Evolutionary conservation across 495 filamentous ascomycete species (phyloP).

Genomic region (Aspergillus egyptiacus): DNA sequence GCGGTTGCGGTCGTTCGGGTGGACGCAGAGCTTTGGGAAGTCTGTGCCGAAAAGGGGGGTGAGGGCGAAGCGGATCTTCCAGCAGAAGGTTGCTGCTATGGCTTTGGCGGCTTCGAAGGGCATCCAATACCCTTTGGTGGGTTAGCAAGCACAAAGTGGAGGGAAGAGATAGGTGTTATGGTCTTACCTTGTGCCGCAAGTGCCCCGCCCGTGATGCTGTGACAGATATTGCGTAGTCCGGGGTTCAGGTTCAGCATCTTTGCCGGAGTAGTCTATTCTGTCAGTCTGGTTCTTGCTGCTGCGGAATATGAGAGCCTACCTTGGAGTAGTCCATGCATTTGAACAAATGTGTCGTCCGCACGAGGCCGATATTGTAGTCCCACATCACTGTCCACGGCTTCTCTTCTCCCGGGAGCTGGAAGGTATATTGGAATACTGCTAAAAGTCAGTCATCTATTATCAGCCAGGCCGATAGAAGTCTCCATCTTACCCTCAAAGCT

Average conservation of each 20-base stretch:
- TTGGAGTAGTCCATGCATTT: conserved; percentile 83
- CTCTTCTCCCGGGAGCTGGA: conserved; percentile 62
- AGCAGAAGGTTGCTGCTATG: conserved; percentile 82
- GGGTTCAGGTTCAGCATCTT: conserved; percentile 74
- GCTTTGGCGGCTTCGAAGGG: conserved; percentile 79
- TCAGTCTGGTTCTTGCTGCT: conserved; percentile 10
- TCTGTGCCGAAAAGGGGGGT: conserved; percentile 82
- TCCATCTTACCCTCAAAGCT: conserved; percentile 70
- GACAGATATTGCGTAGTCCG: conserved; percentile 76
- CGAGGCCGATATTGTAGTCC: conserved; percentile 96
- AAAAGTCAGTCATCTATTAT: background rate
- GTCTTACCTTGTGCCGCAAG: conserved; percentile 78
- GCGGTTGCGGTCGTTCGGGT: conserved; percentile 45
- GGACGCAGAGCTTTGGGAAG: conserved; percentile 70
- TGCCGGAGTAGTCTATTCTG: conserved; percentile 66
- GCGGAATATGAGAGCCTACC: conserved; percentile 39
- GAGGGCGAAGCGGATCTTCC: conserved; percentile 71
- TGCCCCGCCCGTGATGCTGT: conserved; percentile 91
- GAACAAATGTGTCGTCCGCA: conserved; percentile 92
- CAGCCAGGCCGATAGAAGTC: background rate
- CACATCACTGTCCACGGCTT: conserved; percentile 77
- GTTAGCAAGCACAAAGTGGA: background rate
- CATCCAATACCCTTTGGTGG: conserved; percentile 78
- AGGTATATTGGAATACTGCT: conserved; percentile 87
- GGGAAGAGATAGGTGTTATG: background rate